phyloP scores from a whole-genome alignment of 345 rosid genomes.

The Arabis alpina region DNA sequence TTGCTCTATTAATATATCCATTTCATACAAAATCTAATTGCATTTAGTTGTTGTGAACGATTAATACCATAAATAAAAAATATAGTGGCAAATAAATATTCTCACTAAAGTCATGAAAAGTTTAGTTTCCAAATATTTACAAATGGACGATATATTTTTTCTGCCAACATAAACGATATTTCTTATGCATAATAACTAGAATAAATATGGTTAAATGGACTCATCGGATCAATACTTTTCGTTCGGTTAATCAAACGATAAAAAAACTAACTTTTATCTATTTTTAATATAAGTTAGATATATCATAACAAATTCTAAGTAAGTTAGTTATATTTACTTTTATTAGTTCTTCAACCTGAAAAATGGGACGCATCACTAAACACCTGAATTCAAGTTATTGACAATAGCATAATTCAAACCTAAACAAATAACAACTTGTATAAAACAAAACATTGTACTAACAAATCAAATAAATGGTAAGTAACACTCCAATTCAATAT shows the following conservation, averaged over 20 bases:
- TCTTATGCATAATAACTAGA: background rate
- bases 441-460: background rate
- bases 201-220: background rate
- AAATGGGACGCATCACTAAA: background rate
- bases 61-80: background rate
- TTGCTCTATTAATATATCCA: background rate
- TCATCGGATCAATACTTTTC: too few species aligned
- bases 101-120: background rate
- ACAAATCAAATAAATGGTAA: background rate
- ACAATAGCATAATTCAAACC: background rate
- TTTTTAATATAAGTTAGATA: background rate
- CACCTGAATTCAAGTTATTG: background rate
- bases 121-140: background rate
- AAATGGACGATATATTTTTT: too few species aligned
- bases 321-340: background rate
- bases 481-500: background rate
- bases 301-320: too few species aligned
- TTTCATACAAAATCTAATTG: background rate
- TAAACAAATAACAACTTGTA: background rate
- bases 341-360: background rate
- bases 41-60: background rate
- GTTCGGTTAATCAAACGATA: background rate
- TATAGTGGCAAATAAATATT: background rate
- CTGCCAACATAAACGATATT: background rate
- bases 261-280: background rate